Base-by-base conservation (phyloP, 768 basidiomycete species). In the Naganishia kalamii region DNA sequence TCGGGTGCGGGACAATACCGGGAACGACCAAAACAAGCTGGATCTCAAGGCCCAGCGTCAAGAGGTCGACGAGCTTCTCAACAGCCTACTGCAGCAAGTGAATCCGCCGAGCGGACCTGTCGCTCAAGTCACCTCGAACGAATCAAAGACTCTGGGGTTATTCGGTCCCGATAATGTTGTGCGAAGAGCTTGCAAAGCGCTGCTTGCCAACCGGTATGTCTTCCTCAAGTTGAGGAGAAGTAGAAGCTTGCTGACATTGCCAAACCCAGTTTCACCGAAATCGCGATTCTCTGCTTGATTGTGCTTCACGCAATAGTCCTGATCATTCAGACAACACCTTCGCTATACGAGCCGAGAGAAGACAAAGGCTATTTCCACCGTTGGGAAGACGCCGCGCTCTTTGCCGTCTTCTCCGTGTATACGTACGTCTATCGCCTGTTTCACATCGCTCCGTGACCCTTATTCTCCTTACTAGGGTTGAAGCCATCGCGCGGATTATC, bases 341-440 rank as follows among this genome's bases (percentile, higher is more conserved):
- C 86, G 3, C 75, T 86, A 33, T 66, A 73, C 48, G 62, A 52
- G 4, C 74, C 74, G 6, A 61, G 75, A 13, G 46, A 46, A 8
- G 70, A 72, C 44, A 57, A 68, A 32, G 91, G 91, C 8, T 97
- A 88, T 80, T 96, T 97, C 79, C 85, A 87, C 65, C 69, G 78
- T 13, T 97, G 93, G 93, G 90, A 92, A 72, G 93, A 97, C 77
- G 87, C 84, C 72, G 85, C 82, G 21, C 80, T 97, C n/a, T 90
- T 97, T 75, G 83, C 72, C 21, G 79, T 97, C 61, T 97, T 97
- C 78, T 78, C 87, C 65, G 71, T 89, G 70, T 97, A 91, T 82
- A 92, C 91, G 88, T 88, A 79, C 72, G 87, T 83, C 15, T 19
- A 23, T 46, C 13, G 6, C 27, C 6, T 17, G 23, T 23, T 32